A percentile compares a stretch with the other conserved stretches of the same genome.
phyloP scores from a whole-genome alignment of 768 basidiomycete genomes.

The Leccinellum rugosiceps region DNA sequence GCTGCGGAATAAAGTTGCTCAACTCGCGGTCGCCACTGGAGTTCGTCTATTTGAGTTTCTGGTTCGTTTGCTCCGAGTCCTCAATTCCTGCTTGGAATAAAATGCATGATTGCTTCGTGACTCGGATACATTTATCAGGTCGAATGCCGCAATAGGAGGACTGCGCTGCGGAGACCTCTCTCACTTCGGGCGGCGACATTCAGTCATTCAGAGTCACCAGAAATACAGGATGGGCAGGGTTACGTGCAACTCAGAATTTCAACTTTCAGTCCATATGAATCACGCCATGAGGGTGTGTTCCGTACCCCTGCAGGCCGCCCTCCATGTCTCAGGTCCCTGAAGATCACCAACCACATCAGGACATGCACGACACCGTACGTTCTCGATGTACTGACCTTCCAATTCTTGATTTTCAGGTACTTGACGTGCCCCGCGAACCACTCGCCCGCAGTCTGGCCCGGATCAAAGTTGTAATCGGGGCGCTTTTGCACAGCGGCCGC shows the following conservation, averaged over 20 bases:
- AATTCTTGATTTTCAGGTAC: background rate
- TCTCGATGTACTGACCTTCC: background rate
- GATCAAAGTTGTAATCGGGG: background rate
- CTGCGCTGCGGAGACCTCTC: too few relatives aligned
- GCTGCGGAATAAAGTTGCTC: too few relatives aligned
- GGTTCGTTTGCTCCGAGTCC: too few relatives aligned
- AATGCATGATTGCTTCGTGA: too few relatives aligned
- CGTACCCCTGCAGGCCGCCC: constrained; percentile 28
- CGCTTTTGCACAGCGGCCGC: background rate
- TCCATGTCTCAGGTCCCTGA: constrained; percentile 29
- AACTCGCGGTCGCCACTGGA: too few relatives aligned
- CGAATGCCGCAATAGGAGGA: too few relatives aligned
- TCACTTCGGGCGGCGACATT: too few relatives aligned
- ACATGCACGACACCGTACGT: background rate
- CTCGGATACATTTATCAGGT: too few relatives aligned
- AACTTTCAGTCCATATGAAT: background rate
- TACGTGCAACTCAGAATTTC: background rate
- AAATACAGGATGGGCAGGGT: background rate
- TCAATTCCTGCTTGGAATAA: too few relatives aligned
- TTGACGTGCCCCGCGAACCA: background rate
- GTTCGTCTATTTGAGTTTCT: too few relatives aligned
- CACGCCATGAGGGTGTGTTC: constrained; percentile 23
- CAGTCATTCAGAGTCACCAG: background rate
- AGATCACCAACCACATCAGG: background rate
- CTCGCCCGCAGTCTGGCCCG: background rate